Conservation (phyloP, 805 yeast genomes). For the Ogataea allantospora region DNA sequence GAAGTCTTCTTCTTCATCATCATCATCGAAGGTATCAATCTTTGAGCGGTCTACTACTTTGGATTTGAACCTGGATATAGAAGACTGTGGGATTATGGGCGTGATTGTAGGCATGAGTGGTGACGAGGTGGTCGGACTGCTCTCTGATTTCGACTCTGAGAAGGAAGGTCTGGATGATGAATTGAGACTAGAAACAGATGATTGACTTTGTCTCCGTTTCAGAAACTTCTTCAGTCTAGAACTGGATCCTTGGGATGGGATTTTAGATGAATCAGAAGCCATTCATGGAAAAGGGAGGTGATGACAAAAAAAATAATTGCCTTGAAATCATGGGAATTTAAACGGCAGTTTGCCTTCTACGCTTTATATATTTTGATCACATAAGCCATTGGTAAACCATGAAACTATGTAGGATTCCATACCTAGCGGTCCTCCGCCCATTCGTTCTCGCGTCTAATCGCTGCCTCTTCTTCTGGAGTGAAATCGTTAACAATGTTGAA, state of each 20-base stretch:
- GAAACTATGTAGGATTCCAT: background rate
- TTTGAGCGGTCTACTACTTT: background rate
- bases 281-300: slow-evolving; percentile 5
- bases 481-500: slow-evolving; percentile 81
- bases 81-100: slow-evolving; percentile 9
- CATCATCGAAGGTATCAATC: background rate
- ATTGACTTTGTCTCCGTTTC: slow-evolving; percentile 11
- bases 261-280: slow-evolving; percentile 10
- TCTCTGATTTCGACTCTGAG: slow-evolving; percentile 3
- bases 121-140: slow-evolving; percentile 3
- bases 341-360: no score
- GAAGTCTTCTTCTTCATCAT: slow-evolving; percentile 6
- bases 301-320: slow-evolving; percentile 3
- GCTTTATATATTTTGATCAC: background rate
- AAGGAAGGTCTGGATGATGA: slow-evolving; percentile 4
- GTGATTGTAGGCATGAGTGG: slow-evolving; percentile 10
- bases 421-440: slow-evolving; percentile 81
- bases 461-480: slow-evolving; percentile 85
- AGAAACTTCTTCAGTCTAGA: slow-evolving; percentile 14
- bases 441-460: slow-evolving; percentile 82
- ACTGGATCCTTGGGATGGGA: slow-evolving; percentile 11
- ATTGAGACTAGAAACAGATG: slow-evolving; percentile 11
- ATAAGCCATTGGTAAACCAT: background rate
- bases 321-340: background rate
- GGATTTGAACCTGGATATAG: slow-evolving; percentile 2